Conservation (phyloP, 345 rosid genomes). For the Raphanus sativus region DNA sequence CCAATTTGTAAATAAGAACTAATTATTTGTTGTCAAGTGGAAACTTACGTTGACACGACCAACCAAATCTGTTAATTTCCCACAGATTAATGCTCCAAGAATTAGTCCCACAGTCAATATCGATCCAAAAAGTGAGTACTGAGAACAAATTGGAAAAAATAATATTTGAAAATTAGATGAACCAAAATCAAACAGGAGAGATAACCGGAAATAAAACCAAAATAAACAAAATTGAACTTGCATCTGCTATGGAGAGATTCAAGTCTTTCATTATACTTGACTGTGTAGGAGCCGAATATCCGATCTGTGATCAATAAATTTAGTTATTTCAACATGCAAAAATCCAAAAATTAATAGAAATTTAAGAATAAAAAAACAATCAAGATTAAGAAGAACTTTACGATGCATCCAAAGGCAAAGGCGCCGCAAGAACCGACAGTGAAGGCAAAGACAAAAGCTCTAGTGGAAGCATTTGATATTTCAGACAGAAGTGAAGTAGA, state of each 20-base stretch:
- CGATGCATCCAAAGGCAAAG: conserved; percentile 34
- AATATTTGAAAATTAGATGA: background rate
- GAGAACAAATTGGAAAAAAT: background rate
- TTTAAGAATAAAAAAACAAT: background rate
- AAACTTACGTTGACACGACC: conserved; percentile 52
- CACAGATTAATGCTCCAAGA: conserved; percentile 49
- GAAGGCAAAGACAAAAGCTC: conserved; percentile 34
- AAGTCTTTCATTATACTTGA: conserved; percentile 37
- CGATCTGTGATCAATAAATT: conserved; percentile 20
- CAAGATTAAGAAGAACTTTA: conserved; percentile 8
- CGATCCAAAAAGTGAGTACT: conserved; percentile 61
- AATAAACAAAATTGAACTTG: background rate
- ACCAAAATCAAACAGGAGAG: background rate
- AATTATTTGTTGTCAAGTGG: background rate
- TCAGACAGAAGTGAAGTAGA: conserved; percentile 27
- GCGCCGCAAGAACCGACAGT: conserved; percentile 32
- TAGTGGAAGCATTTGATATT: conserved; percentile 31
- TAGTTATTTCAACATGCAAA: background rate
- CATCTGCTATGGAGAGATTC: conserved; percentile 38
- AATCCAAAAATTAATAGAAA: background rate
- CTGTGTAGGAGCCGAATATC: conserved; percentile 41
- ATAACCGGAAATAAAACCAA: conserved; percentile 1
- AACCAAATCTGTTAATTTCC: conserved; percentile 46
- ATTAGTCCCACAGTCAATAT: conserved; percentile 51
- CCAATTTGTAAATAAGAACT: background rate